Evolutionary conservation across 176 grass and related monocot species (phyloP), one percentile per base, ranked within the genome.

Genomic region (Ensete ventricosum): DNA sequence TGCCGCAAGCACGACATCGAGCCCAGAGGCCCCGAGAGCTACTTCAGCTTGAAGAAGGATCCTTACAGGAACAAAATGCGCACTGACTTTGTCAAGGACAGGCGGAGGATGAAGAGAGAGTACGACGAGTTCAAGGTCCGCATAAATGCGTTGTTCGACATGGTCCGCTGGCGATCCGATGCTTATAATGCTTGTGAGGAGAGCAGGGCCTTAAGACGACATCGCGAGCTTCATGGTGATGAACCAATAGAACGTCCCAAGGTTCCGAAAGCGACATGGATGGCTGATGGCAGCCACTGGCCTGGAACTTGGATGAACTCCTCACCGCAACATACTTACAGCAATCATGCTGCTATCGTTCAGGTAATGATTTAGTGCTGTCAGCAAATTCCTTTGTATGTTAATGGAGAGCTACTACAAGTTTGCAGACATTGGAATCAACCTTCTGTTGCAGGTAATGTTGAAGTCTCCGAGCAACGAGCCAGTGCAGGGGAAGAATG

Each of bases 91-190:
- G 84, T 86, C 26, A 82, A 78, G 65, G 84, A 86, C 74, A 67
- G 84, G 16, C 72, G 84, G 9, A 69, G 58, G 74, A 57, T 86
- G 73, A 86, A 86, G 74, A 68, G 79, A 11, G 84, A 86, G 79
- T 86, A 86, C 19, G 84, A 82, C 1, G 79, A 86, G 79, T 86
- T 86, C 50, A 86, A 86, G 55, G 79, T 86, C 21, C 73, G 84
- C 29, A 82, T 82, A 53, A 86, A 86, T 57, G 79, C 73, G 5
- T 53, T 86, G 50, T 74, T 74, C 14, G 84, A 81, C 50, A 9
- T 60, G 5, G 78, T 86, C 49, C 65, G 78, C 21, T 57, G 74
- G 49, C 84, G 84, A 22, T 78, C 78, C 13, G 74, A 86, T 19
- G 59, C 79, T 14, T 26, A 76, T 54, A 73, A 82, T 76, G 75